Conservation (phyloP, 257 asterid genomes). For the Oldenlandia corymbosa region DNA sequence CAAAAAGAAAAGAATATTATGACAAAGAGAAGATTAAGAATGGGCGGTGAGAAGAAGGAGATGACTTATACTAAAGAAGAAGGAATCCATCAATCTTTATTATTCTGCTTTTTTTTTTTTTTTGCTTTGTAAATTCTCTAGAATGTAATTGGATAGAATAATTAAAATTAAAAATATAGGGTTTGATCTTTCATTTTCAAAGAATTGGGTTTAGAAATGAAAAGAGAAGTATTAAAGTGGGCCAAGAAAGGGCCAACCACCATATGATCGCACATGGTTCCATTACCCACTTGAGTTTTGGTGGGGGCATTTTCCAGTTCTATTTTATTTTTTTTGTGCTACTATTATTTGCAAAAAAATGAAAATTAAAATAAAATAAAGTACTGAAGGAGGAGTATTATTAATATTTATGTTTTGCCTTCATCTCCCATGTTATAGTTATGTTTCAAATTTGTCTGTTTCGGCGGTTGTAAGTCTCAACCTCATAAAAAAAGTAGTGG, state of each 20-base stretch:
- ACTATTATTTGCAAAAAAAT: too few relatives aligned
- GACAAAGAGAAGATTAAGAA: constrained; percentile 41
- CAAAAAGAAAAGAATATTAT: constrained; percentile 19
- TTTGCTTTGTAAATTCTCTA: not conserved
- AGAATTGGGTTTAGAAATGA: constrained; percentile 30
- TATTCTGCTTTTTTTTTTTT: not conserved
- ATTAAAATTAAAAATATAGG: not conserved
- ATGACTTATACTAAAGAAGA: not conserved
- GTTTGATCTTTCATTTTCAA: constrained; percentile 37
- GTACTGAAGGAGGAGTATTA: too few relatives aligned
- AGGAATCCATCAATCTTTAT: constrained; percentile 47
- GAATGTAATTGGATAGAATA: not conserved
- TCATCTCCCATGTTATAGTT: constrained; percentile 1
- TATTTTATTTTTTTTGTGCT: not conserved
- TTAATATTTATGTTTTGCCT: not conserved
- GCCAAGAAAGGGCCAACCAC: constrained; percentile 68
- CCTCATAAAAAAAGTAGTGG: constrained; percentile 13
- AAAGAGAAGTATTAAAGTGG: constrained; percentile 48
- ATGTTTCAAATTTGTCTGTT: constrained; percentile 15
- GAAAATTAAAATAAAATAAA: too few relatives aligned
- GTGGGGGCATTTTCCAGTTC: constrained; percentile 17
- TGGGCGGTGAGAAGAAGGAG: constrained; percentile 50
- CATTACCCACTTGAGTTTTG: constrained; percentile 54
- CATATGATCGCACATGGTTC: constrained; percentile 94
- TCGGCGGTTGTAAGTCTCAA: constrained; percentile 14